Percentiles rank a stretch among this genome's conserved stretches.
Evolutionary conservation across 106 monocot species (phyloP).

Genomic region (Apostasia ramifera): DNA sequence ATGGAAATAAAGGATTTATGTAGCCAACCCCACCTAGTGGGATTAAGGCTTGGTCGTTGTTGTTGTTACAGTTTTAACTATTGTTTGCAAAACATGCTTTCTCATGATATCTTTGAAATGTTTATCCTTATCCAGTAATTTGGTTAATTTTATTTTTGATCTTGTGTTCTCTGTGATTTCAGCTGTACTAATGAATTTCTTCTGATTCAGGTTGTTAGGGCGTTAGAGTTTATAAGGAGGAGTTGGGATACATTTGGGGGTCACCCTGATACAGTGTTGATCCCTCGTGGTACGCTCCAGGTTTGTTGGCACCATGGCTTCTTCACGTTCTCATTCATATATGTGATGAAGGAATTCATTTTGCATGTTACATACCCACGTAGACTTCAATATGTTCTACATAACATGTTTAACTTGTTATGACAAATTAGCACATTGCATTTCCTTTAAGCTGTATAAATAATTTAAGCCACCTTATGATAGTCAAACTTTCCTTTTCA

Average conservation of each 20-base stretch:
- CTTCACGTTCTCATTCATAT: background rate
- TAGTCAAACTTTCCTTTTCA: background rate
- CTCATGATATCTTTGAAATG: too few species aligned
- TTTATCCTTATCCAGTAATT: too few species aligned
- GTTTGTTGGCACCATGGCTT: conserved; percentile 32
- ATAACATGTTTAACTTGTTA: background rate
- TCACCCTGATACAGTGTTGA: conserved; percentile 36
- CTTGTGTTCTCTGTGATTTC: background rate
- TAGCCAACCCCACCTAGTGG: too few species aligned
- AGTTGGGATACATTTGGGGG: conserved; percentile 51
- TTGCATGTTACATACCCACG: background rate
- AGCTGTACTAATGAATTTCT: background rate
- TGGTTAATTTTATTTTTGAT: too few species aligned
- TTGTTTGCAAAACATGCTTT: too few species aligned
- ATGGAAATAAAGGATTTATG: too few species aligned
- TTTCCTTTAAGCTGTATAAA: background rate
- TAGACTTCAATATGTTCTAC: background rate
- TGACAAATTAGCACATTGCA: background rate
- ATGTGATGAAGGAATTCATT: background rate
- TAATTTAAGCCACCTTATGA: background rate
- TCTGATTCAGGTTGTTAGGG: conserved; percentile 68
- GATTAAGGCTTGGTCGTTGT: too few species aligned
- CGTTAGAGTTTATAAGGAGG: conserved; percentile 60
- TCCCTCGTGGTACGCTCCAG: conserved; percentile 99
- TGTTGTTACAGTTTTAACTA: too few species aligned